Conservation (phyloP, 352 stramenopile species). For the Phytophthora pluvialis region DNA sequence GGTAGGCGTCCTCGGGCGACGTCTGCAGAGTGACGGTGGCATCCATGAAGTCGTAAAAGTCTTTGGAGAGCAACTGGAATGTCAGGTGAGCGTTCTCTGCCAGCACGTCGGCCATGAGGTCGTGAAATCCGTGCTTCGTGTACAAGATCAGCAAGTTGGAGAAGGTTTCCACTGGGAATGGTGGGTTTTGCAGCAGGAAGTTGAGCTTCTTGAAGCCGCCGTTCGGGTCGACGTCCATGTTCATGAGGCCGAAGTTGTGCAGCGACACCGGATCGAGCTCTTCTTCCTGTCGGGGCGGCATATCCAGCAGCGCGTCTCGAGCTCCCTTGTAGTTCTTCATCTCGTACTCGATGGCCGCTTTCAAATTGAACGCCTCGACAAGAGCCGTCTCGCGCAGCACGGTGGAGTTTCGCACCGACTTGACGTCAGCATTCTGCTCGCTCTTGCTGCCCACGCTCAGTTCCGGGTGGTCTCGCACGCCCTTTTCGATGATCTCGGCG, state of each 20-base stretch:
- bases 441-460: constrained; percentile 94
- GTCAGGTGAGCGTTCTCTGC: constrained; percentile 95
- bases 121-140: constrained; percentile 95
- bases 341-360: constrained; percentile 95
- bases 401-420: constrained; percentile 93
- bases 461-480: constrained; percentile 92
- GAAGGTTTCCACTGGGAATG: constrained; percentile 96
- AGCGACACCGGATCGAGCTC: constrained; percentile 94
- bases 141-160: constrained; percentile 95
- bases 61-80: constrained; percentile 93
- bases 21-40: constrained; percentile 93
- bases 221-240: constrained; percentile 94
- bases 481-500: constrained; percentile 94
- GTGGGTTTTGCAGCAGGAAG: constrained; percentile 93
- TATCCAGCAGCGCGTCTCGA: constrained; percentile 91
- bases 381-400: constrained; percentile 93
- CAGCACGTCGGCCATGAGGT: constrained; percentile 96
- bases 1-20: constrained; percentile 94
- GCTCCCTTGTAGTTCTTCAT: constrained; percentile 93
- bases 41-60: constrained; percentile 97
- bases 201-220: constrained; percentile 96
- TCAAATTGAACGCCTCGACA: constrained; percentile 96
- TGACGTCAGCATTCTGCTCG: constrained; percentile 85
- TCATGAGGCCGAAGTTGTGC: constrained; percentile 92
- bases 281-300: constrained; percentile 91